Evolutionary conservation across 441 rosid genomes (phyloP).

Genomic region (Manihot esculenta): DNA sequence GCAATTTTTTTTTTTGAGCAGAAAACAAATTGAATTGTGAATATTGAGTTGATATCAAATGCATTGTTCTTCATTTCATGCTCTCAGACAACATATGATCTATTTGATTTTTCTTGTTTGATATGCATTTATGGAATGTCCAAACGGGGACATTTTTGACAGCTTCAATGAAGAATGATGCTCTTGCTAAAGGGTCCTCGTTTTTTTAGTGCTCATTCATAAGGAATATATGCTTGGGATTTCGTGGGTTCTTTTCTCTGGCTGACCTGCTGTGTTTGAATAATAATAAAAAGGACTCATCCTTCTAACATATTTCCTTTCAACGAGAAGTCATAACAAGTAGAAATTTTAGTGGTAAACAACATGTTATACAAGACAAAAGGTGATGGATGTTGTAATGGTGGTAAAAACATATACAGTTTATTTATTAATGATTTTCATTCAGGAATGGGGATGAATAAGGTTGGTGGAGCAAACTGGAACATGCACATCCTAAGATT

Average conservation of each 20-base stretch:
- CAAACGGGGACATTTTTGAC: neutral
- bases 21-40: neutral
- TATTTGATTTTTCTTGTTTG: neutral
- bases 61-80: neutral
- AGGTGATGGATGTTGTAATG: slow-evolving; percentile 5
- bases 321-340: too few species aligned
- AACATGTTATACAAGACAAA: neutral
- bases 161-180: neutral
- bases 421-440: too few species aligned
- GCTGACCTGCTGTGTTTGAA: too few species aligned
- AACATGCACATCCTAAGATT: neutral
- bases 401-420: too few species aligned
- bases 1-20: neutral
- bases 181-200: neutral
- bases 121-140: neutral
- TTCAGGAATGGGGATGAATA: neutral
- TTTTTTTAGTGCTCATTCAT: neutral
- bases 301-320: too few species aligned
- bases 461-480: too few species aligned
- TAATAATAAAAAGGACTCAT: too few species aligned
- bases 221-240: neutral
- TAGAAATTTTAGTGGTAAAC: neutral
- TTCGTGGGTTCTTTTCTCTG: too few species aligned
- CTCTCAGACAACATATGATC: neutral
- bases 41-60: neutral